These are phyloP conservation scores for Metschnikowia koreensis DNA, from an alignment of 805 yeast species.

Conservation along the genomic window DNA sequence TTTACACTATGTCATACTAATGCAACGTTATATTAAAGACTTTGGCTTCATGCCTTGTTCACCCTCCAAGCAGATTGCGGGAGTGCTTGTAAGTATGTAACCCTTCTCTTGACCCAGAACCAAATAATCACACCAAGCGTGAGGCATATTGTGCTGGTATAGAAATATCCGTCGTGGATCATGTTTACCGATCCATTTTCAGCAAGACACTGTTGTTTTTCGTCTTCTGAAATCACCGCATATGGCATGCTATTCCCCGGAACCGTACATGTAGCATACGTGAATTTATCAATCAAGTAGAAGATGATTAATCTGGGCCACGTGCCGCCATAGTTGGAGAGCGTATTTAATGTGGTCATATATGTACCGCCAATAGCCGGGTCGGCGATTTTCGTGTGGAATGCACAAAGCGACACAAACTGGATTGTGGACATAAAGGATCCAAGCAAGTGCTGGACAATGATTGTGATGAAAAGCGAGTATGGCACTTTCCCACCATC, in stretches of 20 bases:
- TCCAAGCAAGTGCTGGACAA: constrained; percentile 78
- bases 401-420: constrained; percentile 90
- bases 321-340: constrained; percentile 92
- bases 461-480: constrained; percentile 65
- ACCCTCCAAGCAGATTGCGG: constrained; percentile 81
- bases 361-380: constrained; percentile 96
- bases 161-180: constrained; percentile 78
- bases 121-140: constrained; percentile 62
- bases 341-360: constrained; percentile 92
- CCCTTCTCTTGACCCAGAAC: constrained; percentile 64
- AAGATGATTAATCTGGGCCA: constrained; percentile 92
- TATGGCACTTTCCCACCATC: constrained; percentile 44
- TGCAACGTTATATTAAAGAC: background rate
- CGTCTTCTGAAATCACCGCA: constrained; percentile 25
- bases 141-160: constrained; percentile 72
- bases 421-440: constrained; percentile 94
- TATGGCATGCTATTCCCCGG: constrained; percentile 1
- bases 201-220: constrained; percentile 49
- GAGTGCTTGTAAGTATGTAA: constrained; percentile 62
- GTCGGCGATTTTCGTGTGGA: constrained; percentile 94
- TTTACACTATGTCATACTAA: background rate
- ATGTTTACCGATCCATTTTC: constrained; percentile 56
- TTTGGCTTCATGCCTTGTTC: constrained; percentile 1
- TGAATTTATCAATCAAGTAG: constrained; percentile 74
- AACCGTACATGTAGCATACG: constrained; percentile 58